Evolutionary conservation across 1,284 basidiomycete species (phyloP).

Genomic region (Apiotrichum laibachii): DNA sequence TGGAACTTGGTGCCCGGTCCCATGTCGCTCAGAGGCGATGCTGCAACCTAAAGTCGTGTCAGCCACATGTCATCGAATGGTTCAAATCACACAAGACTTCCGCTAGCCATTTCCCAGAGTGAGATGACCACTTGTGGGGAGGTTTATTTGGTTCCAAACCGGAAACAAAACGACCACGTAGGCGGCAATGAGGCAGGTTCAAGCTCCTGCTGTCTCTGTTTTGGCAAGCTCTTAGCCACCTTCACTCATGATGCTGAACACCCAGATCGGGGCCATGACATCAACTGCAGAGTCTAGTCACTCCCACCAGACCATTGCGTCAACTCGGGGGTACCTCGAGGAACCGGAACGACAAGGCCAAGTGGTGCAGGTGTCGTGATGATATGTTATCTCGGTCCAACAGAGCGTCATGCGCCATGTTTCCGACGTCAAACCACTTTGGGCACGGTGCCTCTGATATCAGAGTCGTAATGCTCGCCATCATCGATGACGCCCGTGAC

Average conservation of each 20-base stretch:
- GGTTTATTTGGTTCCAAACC: background rate
- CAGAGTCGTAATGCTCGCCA: background rate
- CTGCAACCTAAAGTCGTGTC: constrained; percentile 60
- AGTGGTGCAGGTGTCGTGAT: no score
- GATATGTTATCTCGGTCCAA: no score
- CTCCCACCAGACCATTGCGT: no score
- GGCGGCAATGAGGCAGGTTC: background rate
- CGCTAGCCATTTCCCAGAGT: no score
- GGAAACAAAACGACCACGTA: background rate
- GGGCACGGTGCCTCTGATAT: background rate
- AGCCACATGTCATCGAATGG: constrained; percentile 7
- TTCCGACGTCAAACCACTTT: background rate
- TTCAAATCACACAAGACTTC: background rate
- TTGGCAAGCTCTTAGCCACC: no score
- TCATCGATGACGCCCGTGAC: background rate
- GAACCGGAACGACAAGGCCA: no score
- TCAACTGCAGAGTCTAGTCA: no score
- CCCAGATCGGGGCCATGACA: background rate
- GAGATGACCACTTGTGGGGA: no score
- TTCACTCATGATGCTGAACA: no score
- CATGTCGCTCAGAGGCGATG: constrained; percentile 67
- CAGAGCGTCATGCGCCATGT: no score
- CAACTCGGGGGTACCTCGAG: no score
- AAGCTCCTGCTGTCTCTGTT: no score
- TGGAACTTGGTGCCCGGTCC: constrained; percentile 64